Percentiles rank a stretch among this genome's conserved stretches.
Evolutionary conservation across 2,329 filamentous ascomycete species (phyloP).

Genomic region (Gnomoniopsis smithogilvyi): DNA sequence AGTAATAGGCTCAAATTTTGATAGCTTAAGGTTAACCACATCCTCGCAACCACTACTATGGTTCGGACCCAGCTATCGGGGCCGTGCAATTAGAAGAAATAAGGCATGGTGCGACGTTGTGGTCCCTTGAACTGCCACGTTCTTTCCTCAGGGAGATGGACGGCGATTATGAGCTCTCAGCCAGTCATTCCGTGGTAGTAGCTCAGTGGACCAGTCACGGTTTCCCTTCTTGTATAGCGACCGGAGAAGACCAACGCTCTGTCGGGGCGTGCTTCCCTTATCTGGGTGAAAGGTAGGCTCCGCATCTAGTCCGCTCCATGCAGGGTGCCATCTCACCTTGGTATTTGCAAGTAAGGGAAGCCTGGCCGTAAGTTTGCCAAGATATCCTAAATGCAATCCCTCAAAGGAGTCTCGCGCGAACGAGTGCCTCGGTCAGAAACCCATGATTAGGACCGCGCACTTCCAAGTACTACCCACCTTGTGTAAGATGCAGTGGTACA

Average conservation of each 20-base stretch:
- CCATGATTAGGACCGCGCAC: background rate
- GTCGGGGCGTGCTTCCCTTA: background rate
- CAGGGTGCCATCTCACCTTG: background rate
- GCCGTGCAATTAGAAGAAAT: background rate
- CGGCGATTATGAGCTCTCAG: background rate
- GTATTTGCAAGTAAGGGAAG: background rate
- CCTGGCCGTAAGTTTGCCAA: too few relatives aligned
- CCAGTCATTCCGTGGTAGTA: background rate
- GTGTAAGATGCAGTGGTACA: background rate
- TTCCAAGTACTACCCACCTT: background rate
- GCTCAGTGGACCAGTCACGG: background rate
- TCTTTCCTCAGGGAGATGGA: background rate
- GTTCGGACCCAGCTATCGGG: background rate
- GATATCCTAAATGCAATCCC: too few relatives aligned
- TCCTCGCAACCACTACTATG: background rate
- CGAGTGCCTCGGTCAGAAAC: background rate
- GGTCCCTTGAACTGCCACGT: background rate
- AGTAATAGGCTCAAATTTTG: background rate
- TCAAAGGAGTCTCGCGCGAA: background rate
- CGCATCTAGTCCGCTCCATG: background rate
- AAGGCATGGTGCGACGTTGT: background rate
- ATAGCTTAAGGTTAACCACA: background rate
- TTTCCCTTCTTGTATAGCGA: background rate
- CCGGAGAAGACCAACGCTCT: background rate
- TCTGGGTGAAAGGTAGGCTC: background rate